Conservation (phyloP, 371 early-diverging fungal genomes). For the Blakeslea trispora region DNA sequence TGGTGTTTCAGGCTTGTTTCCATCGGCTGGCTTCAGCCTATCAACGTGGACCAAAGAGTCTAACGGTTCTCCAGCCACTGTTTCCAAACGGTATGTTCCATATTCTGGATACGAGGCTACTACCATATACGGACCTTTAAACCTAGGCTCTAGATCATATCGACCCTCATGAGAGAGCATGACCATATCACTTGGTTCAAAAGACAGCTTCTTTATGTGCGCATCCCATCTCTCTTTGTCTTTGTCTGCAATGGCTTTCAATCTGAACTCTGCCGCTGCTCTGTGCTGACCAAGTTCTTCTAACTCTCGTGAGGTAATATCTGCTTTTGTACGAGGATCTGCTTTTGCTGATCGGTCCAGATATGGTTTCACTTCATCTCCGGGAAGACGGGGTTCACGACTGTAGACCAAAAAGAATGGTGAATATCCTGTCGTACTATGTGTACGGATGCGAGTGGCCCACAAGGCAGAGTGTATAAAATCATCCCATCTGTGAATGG, state of each 20-base stretch:
- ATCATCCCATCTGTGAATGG: slow-evolving; percentile 22
- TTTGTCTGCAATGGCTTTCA: not conserved
- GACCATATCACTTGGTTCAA: slow-evolving; percentile 8
- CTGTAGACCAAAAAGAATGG: slow-evolving; percentile 6
- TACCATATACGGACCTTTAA: slow-evolving; percentile 4
- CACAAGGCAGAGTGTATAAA: slow-evolving; percentile 18
- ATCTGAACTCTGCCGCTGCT: not conserved
- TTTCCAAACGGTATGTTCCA: slow-evolving; percentile 3
- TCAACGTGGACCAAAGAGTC: slow-evolving; percentile 7
- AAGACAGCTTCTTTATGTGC: not conserved
- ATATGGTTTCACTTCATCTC: slow-evolving; percentile 7
- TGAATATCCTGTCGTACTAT: slow-evolving; percentile 5
- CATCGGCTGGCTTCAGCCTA: not conserved
- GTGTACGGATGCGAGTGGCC: slow-evolving; percentile 15
- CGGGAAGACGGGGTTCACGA: slow-evolving; percentile 14
- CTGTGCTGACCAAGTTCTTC: not conserved
- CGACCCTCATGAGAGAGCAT: not conserved
- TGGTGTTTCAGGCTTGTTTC: not conserved
- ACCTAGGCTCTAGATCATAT: not conserved
- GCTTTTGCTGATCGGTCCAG: not conserved
- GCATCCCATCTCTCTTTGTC: slow-evolving; percentile 13
- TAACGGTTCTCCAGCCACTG: slow-evolving; percentile 4
- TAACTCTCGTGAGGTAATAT: not conserved
- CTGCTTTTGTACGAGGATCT: slow-evolving; percentile 3
- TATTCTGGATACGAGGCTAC: not conserved